Evolutionary conservation across 2,329 filamentous ascomycete species (phyloP).

Genomic region (Cladophialophora yegresii): DNA sequence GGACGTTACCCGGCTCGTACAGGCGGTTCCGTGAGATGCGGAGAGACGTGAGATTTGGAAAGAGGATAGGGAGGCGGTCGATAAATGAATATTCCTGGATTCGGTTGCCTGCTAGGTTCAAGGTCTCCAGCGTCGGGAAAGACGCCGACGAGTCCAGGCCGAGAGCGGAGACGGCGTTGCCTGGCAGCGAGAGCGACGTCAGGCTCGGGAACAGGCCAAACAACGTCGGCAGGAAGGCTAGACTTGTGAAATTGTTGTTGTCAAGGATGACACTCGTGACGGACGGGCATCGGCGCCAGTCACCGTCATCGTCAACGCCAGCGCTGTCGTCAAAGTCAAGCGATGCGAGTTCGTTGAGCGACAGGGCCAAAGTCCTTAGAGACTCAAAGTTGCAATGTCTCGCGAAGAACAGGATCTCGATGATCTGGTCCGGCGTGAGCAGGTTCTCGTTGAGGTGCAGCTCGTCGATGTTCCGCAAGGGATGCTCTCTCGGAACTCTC

Average conservation of each 20-base stretch:
- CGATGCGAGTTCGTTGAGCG: constrained; percentile 30
- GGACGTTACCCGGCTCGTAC: constrained; percentile 53
- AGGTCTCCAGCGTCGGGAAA: constrained; percentile 57
- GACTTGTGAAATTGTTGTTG: constrained; percentile 47
- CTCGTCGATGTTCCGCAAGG: constrained; percentile 51
- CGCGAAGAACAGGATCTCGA: constrained; percentile 35
- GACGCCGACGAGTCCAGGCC: constrained; percentile 38
- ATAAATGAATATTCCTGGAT: constrained; percentile 72
- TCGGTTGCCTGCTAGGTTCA: constrained; percentile 74
- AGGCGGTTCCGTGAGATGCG: constrained; percentile 86
- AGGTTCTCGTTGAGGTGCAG: constrained; percentile 69
- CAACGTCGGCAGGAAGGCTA: constrained; percentile 46
- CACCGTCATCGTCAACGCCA: not conserved
- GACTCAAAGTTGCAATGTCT: constrained; percentile 24
- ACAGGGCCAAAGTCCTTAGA: constrained; percentile 29
- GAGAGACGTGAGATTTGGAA: constrained; percentile 73
- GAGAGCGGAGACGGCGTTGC: constrained; percentile 64
- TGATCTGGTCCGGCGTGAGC: constrained; percentile 66
- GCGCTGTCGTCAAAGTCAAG: constrained; percentile 11
- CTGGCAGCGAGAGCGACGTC: constrained; percentile 64
- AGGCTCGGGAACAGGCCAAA: constrained; percentile 60
- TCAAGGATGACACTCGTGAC: constrained; percentile 54
- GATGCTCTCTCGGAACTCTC: not conserved
- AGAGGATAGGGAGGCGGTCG: constrained; percentile 64
- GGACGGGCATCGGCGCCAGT: constrained; percentile 42